Evolutionary conservation across 805 yeast species (phyloP), one percentile per base, ranked within the genome.

Genomic region (Starmerella riodocensis): DNA sequence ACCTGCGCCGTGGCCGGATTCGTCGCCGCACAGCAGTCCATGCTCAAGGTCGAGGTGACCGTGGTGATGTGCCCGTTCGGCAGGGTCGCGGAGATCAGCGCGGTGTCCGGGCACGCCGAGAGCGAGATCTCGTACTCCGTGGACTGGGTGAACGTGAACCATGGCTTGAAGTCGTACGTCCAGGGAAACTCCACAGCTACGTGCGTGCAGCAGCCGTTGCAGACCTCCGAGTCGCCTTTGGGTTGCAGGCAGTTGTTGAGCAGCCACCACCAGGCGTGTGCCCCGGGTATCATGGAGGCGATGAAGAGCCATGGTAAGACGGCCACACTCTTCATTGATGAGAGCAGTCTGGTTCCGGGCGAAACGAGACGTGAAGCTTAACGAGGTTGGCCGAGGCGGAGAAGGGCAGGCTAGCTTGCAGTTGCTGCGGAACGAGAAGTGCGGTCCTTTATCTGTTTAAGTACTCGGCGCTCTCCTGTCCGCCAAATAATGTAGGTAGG

Each of bases 1-100:
- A n/a, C n/a, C n/a, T n/a, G n/a, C n/a, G n/a, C n/a, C n/a, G n/a
- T n/a, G n/a, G n/a, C n/a, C 16, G 45, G 33, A 6, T 13, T 18
- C 29, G 21, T 31, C 13, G 41, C 32, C 13, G 41, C 37, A 19
- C 49, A 48, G 42, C 49, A 47, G 29, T 32, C 52, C 14, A 42
- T 47, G 21, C 45, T 46, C 9, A 54, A 42, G 19, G 44, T 51
- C 22, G 54, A 43, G 14, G 55, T 47, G 25, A 47, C 32, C 4
- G 53, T 40, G 23, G 73, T 63, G 2, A 75, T 57, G 39, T 74
- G 80, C 14, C 80, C 78, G 29, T 73, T 68, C 18, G 66, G 64
- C n/a, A 75, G 55, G 0, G 67, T 58, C 1, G 57, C 54, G 4
- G 55, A 43, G 6, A 49, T 32, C 6, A 24, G n/a, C 4, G 50